Conservation (phyloP, 139 green algal species). For the Parachlorella kessleri region DNA sequence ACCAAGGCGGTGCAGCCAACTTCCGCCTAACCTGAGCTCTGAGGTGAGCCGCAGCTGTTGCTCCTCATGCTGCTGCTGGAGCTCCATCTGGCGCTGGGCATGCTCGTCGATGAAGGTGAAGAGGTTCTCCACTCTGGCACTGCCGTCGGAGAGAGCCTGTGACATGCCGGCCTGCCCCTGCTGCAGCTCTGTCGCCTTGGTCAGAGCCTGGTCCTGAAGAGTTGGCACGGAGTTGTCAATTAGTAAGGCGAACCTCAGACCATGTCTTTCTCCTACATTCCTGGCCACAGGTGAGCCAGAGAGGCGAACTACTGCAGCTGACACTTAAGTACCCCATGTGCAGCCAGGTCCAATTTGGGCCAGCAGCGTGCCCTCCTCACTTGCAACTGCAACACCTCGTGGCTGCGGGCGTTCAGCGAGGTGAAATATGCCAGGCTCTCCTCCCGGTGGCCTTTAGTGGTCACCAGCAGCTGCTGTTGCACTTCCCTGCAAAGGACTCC, state of each 20-base stretch:
- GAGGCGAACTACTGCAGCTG: no score
- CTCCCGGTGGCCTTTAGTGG: neutral
- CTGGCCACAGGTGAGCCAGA: no score
- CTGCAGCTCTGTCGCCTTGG: conserved; percentile 13
- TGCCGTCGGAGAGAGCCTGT: neutral
- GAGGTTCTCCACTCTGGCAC: neutral
- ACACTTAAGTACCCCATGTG: neutral
- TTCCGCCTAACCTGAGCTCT: neutral
- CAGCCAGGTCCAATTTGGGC: neutral
- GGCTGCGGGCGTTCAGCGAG: conserved; percentile 14
- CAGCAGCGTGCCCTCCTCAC: neutral
- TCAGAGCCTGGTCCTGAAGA: neutral
- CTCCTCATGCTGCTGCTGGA: conserved; percentile 5
- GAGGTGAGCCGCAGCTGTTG: neutral
- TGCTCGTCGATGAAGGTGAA: neutral
- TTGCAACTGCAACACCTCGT: conserved; percentile 9
- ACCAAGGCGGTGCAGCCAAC: no score
- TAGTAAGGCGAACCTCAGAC: no score
- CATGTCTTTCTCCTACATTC: no score
- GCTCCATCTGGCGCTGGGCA: neutral
- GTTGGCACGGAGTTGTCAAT: no score
- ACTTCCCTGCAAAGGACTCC: neutral
- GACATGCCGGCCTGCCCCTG: conserved; percentile 3
- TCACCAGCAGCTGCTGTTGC: neutral
- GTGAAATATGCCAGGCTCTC: conserved; percentile 11